phyloP scores from a whole-genome alignment of 1,284 basidiomycete genomes.

The Tilletia caries region DNA sequence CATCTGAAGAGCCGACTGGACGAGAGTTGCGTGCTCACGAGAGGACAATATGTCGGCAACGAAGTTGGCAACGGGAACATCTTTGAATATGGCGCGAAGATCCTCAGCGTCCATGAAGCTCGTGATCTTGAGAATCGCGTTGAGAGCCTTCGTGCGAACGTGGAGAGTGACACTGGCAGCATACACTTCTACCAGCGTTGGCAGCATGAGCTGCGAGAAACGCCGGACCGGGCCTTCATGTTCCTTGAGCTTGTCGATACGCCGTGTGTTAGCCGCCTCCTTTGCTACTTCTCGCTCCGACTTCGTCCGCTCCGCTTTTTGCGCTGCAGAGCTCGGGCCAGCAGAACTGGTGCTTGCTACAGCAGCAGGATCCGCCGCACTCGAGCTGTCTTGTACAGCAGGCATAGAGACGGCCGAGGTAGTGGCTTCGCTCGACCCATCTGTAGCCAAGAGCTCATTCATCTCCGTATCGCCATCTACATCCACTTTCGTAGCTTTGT shows the following conservation, averaged over 20 bases:
- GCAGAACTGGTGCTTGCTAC: neutral
- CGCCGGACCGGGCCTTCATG: slow-evolving; percentile 39
- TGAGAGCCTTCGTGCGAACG: slow-evolving; percentile 41
- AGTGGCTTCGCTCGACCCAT: slow-evolving; percentile 5
- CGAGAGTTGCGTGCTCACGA: slow-evolving; percentile 34
- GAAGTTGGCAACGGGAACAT: slow-evolving; percentile 50
- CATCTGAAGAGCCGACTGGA: slow-evolving; percentile 46
- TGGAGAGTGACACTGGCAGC: slow-evolving; percentile 44
- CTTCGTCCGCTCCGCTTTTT: slow-evolving; percentile 31
- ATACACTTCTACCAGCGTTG: slow-evolving; percentile 48
- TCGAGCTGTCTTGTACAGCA: neutral
- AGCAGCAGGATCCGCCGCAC: neutral
- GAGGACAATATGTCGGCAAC: slow-evolving; percentile 45
- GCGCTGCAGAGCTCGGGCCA: slow-evolving; percentile 14
- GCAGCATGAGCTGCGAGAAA: slow-evolving; percentile 48
- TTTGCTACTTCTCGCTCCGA: slow-evolving; percentile 31
- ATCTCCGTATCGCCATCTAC: neutral
- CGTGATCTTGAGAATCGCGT: slow-evolving; percentile 46
- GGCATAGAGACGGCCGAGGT: slow-evolving; percentile 2
- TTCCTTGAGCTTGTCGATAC: slow-evolving; percentile 40
- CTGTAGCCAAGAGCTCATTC: neutral
- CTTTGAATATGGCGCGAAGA: slow-evolving; percentile 34
- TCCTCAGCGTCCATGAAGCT: slow-evolving; percentile 44
- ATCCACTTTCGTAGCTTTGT: neutral
- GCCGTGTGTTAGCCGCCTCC: slow-evolving; percentile 35